These are phyloP conservation scores for Fraxinus nigra DNA, from an alignment of 305 asterid species.

Conservation along the genomic window DNA sequence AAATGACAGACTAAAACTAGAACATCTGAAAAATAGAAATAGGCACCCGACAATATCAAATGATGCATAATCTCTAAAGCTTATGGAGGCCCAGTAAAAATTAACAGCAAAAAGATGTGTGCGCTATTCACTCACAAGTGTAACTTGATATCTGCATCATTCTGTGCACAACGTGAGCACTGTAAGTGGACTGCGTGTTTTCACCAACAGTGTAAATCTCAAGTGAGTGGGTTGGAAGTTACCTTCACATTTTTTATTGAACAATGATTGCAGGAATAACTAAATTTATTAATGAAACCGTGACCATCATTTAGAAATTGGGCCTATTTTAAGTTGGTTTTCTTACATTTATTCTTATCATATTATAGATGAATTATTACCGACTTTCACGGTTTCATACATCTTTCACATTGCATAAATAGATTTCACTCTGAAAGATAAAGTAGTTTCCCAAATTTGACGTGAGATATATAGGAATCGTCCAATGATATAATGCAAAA, in stretches of 20 bases:
- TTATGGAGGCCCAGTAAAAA: not conserved
- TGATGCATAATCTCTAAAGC: not conserved
- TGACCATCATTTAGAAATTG: not conserved
- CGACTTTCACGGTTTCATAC: not conserved
- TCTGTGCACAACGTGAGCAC: not conserved
- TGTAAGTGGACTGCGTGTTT: not conserved
- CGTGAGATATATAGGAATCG: not conserved
- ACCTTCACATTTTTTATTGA: not conserved
- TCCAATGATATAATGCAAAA: not conserved
- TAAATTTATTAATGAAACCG: not conserved
- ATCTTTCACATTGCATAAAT: not conserved
- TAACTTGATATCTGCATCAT: not conserved
- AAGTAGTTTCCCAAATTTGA: not conserved
- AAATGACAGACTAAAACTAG: not conserved
- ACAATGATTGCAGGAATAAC: not conserved
- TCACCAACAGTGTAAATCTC: not conserved
- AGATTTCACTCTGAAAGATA: not conserved
- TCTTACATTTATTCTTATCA: not conserved
- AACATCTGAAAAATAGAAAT: not conserved
- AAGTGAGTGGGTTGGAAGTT: not conserved
- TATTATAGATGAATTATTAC: not conserved
- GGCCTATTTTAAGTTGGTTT: not conserved
- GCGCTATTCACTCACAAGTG: not conserved
- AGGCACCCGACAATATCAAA: not conserved
- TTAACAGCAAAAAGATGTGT: slow-evolving; percentile 11